These are phyloP conservation scores for Caryopteris hybrid DNA, from an alignment of 305 asterid genomes.

Conservation along the genomic window DNA sequence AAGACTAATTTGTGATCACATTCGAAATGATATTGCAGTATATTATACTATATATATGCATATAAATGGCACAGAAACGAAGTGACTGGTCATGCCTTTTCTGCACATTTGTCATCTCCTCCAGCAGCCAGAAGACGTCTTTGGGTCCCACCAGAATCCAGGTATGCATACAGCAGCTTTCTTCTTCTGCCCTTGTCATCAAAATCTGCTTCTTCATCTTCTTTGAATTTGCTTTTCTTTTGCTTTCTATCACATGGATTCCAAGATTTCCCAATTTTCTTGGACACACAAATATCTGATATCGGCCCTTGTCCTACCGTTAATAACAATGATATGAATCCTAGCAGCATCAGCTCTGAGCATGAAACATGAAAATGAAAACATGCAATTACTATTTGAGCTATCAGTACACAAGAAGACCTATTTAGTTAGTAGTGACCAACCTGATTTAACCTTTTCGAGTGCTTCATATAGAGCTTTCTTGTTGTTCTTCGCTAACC, in stretches of 20 bases:
- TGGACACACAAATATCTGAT: conserved; percentile 42
- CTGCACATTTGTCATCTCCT: conserved; percentile 40
- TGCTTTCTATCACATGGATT: conserved; percentile 43
- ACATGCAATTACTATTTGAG: neutral
- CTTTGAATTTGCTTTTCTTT: neutral
- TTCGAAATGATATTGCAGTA: neutral
- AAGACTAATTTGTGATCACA: neutral
- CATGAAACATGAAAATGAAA: neutral
- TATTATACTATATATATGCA: neutral
- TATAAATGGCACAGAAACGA: neutral
- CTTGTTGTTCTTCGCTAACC: conserved; percentile 34
- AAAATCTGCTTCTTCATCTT: neutral
- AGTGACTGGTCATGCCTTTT: conserved; percentile 29
- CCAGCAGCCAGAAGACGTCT: conserved; percentile 37
- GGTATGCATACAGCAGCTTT: conserved; percentile 24
- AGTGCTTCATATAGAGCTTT: conserved; percentile 48
- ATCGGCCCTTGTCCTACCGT: conserved; percentile 42
- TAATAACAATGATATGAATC: conserved; percentile 54
- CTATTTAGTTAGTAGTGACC: neutral
- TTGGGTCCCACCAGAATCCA: conserved; percentile 6
- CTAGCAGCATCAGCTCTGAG: conserved; percentile 58
- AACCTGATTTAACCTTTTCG: conserved; percentile 62
- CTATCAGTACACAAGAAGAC: neutral
- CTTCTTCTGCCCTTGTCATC: conserved; percentile 21
- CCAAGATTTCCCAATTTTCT: conserved; percentile 36